A percentile compares a stretch with the other conserved stretches of the same genome.
Evolutionary conservation across 805 yeast species (phyloP).

Genomic region (Pichia californica): DNA sequence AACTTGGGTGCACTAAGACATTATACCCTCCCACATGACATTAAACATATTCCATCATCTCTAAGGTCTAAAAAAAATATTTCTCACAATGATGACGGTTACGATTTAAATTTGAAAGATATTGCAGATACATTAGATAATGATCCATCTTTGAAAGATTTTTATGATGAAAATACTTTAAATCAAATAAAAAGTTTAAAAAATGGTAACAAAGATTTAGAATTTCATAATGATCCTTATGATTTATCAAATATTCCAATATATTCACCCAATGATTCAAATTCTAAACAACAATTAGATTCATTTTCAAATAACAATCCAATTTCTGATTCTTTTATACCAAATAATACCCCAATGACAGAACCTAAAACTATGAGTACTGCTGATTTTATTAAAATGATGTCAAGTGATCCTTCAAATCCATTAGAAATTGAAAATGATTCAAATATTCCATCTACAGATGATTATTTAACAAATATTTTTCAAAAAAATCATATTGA

Average conservation of each 20-base stretch:
- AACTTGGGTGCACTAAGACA: too few species aligned
- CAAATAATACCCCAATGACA: background rate
- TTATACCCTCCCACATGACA: conserved; percentile 1
- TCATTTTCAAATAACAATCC: background rate
- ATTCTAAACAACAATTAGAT: too few species aligned
- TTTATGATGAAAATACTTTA: conserved; percentile 15
- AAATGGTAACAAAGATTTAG: background rate
- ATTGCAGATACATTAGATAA: conserved; percentile 20
- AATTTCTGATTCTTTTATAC: too few species aligned
- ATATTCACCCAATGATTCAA: background rate
- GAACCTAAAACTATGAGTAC: conserved; percentile 22
- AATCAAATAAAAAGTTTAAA: background rate
- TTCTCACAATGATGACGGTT: background rate
- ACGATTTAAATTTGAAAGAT: conserved; percentile 7
- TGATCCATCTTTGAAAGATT: conserved; percentile 26
- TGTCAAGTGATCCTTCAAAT: conserved; percentile 7
- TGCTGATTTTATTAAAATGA: conserved; percentile 14
- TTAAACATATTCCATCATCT: too few species aligned
- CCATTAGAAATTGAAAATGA: background rate
- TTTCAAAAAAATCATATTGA: background rate
- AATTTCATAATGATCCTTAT: conserved; percentile 14
- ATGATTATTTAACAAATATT: conserved; percentile 2
- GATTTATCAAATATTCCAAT: conserved; percentile 15
- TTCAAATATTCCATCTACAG: background rate
- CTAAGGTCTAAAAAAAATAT: background rate